These are phyloP conservation scores for Globisporangium lucens DNA, from an alignment of 352 stramenopile genomes.

Conservation along the genomic window DNA sequence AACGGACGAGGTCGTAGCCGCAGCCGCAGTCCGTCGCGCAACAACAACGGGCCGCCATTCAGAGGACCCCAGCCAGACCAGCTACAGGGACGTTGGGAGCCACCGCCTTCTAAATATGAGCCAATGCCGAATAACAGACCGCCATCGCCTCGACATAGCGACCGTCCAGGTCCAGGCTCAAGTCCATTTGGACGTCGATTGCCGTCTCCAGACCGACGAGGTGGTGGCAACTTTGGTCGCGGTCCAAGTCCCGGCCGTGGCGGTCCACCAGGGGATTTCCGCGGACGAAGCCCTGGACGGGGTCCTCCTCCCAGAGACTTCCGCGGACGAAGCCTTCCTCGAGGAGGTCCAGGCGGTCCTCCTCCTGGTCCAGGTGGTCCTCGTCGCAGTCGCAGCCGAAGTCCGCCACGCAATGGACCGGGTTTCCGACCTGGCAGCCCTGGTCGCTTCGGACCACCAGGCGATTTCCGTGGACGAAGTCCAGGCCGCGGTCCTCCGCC, in stretches of 20 bases:
- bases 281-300: not conserved
- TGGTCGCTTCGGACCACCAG: constrained; percentile 9
- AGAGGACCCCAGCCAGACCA: constrained; percentile 2
- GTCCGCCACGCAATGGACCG: constrained; percentile 20
- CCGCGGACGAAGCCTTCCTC: not conserved
- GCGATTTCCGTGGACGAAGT: constrained; percentile 9
- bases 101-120: constrained; percentile 14
- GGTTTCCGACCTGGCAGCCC: constrained; percentile 12
- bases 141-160: constrained; percentile 8
- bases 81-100: constrained; percentile 6
- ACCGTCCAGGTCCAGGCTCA: not conserved
- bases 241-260: constrained; percentile 23
- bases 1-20: constrained; percentile 25
- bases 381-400: constrained; percentile 35
- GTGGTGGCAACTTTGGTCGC: not conserved
- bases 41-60: constrained; percentile 23
- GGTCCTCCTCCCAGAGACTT: constrained; percentile 12
- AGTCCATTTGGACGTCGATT: constrained; percentile 6
- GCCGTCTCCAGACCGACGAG: constrained; percentile 10
- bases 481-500: not conserved
- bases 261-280: constrained; percentile 18
- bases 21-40: constrained; percentile 33
- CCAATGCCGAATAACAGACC: constrained; percentile 10
- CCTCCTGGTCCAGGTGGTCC: not conserved
- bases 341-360: not conserved